A percentile compares a stretch with the other conserved stretches of the same genome.
Conservation (phyloP, 176 grass and related monocot genomes). For the Oryza officinalis region DNA sequence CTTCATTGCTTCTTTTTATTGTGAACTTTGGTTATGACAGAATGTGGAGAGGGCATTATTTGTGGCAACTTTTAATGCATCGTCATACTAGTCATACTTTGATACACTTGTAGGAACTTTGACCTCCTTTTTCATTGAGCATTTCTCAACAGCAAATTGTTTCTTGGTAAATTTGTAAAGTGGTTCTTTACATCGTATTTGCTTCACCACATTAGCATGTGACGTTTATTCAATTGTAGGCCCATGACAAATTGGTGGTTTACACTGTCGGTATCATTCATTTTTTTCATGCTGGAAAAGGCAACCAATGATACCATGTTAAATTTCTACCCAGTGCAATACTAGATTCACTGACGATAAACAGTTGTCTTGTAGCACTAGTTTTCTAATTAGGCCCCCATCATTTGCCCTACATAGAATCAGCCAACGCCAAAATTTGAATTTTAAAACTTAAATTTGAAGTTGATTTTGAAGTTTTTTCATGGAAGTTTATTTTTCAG, state of each 20-base stretch:
- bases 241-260: neutral
- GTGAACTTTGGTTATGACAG: neutral
- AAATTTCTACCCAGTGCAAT: too few species aligned
- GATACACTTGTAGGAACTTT: neutral
- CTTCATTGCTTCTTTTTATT: neutral
- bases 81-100: neutral
- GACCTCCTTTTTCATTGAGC: constrained; percentile 1
- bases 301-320: neutral
- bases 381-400: neutral
- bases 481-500: too few species aligned
- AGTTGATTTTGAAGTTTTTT: too few species aligned
- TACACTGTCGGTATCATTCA: constrained; percentile 7
- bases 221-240: neutral
- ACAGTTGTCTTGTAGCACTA: neutral
- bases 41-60: neutral
- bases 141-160: neutral
- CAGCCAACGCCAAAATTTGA: too few species aligned
- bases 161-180: neutral
- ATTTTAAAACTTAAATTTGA: too few species aligned
- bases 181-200: neutral
- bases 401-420: too few species aligned
- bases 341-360: neutral
- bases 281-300: neutral
- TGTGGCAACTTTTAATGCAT: constrained; percentile 10
- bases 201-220: neutral